Percentiles rank a stretch among this genome's conserved stretches.
These are phyloP conservation scores for Trichophaea hybrida DNA, from an alignment of 2,329 filamentous ascomycete species.

Conservation along the genomic window DNA sequence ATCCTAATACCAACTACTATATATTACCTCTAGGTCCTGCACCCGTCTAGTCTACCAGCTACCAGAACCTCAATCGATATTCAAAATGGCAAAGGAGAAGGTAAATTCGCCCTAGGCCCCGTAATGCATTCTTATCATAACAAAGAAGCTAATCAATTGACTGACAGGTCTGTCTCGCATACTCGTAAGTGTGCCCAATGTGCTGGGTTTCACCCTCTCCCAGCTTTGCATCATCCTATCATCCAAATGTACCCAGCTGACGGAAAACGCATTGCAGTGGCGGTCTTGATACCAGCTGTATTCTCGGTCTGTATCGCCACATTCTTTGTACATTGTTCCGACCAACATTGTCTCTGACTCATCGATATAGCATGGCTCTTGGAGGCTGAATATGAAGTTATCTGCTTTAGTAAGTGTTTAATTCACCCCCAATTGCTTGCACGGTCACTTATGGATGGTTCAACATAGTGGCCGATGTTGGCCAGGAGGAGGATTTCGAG, in stretches of 20 bases:
- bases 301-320: constrained; percentile 31
- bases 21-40: background rate
- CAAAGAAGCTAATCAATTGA: constrained; percentile 1
- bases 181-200: constrained; percentile 28
- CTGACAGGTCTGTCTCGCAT: constrained; percentile 33
- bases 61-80: background rate
- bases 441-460: constrained; percentile 15
- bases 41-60: background rate
- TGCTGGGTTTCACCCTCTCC: background rate
- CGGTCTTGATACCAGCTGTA: constrained; percentile 36
- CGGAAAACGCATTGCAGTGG: constrained; percentile 27
- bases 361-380: constrained; percentile 27
- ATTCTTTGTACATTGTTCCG: background rate
- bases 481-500: constrained; percentile 62
- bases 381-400: constrained; percentile 46
- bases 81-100: constrained; percentile 23
- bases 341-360: constrained; percentile 27
- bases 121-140: background rate
- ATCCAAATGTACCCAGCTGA: background rate
- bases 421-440: constrained; percentile 6
- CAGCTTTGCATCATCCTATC: background rate
- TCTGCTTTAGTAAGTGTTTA: constrained; percentile 41
- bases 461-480: constrained; percentile 49
- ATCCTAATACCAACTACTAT: background rate
- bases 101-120: constrained; percentile 7